Evolutionary conservation across 768 basidiomycete genomes (phyloP).

Genomic region (Sarcodon sp.): DNA sequence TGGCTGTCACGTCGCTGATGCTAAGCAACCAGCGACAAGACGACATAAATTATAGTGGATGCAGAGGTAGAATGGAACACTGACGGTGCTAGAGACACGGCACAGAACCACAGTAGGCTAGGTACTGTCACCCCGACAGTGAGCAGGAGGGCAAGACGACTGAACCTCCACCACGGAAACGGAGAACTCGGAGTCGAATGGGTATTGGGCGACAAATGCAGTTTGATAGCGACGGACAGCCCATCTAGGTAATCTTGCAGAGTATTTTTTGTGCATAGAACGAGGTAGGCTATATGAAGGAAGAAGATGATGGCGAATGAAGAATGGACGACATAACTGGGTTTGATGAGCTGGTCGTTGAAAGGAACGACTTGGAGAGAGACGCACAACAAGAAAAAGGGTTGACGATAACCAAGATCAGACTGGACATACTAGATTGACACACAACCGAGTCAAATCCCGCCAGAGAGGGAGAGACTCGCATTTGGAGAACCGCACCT

Average conservation of each 20-base stretch:
- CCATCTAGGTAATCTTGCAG: slow-evolving; percentile 34
- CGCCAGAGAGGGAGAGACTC: background rate
- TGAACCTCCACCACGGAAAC: slow-evolving; percentile 23
- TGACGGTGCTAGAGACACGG: slow-evolving; percentile 61
- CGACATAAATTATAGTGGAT: background rate
- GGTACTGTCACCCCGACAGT: slow-evolving; percentile 53
- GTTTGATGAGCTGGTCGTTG: background rate
- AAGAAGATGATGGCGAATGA: slow-evolving; percentile 71
- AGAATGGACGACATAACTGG: slow-evolving; percentile 81
- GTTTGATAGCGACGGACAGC: slow-evolving; percentile 35
- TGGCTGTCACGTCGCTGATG: slow-evolving; percentile 64
- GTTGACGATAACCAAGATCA: slow-evolving; percentile 65
- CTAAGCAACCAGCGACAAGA: slow-evolving; percentile 20
- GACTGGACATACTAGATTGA: slow-evolving; percentile 62
- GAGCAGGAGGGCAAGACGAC: slow-evolving; percentile 17
- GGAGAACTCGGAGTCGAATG: background rate
- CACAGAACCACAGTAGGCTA: slow-evolving; percentile 62
- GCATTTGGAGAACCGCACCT: slow-evolving; percentile 31
- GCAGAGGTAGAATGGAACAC: slow-evolving; percentile 15
- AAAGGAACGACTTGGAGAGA: too few relatives aligned
- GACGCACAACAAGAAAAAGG: slow-evolving; percentile 79
- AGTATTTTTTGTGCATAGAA: slow-evolving; percentile 32
- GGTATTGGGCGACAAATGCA: slow-evolving; percentile 10
- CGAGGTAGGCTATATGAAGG: slow-evolving; percentile 61
- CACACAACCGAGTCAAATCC: background rate